Percentiles rank a stretch among this genome's conserved stretches.
These are phyloP conservation scores for Medicago arabica DNA, from an alignment of 306 rosid genomes.

Conservation along the genomic window DNA sequence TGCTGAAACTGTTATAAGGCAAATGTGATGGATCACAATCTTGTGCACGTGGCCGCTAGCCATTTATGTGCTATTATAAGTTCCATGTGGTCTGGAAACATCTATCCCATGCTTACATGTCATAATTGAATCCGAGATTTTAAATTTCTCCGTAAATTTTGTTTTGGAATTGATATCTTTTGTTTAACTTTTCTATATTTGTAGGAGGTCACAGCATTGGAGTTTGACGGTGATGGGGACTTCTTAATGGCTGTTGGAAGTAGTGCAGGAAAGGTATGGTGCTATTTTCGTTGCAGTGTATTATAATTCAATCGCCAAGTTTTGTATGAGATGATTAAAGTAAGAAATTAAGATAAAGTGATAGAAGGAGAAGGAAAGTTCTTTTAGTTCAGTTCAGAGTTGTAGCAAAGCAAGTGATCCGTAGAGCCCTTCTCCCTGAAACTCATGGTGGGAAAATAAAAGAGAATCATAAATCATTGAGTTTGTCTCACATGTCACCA, in stretches of 20 bases:
- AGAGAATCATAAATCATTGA: neutral
- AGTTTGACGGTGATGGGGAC: constrained; percentile 79
- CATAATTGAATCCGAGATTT: constrained; percentile 5
- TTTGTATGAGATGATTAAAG: constrained; percentile 7
- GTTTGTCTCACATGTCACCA: constrained; percentile 1
- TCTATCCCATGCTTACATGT: constrained; percentile 18
- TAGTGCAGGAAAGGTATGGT: constrained; percentile 87
- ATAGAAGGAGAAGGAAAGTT: constrained; percentile 2
- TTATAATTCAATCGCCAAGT: constrained; percentile 29
- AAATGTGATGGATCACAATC: constrained; percentile 9
- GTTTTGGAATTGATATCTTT: constrained; percentile 11
- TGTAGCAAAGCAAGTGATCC: neutral
- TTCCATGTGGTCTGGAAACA: constrained; percentile 34
- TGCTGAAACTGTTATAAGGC: constrained; percentile 20
- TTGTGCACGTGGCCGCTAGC: neutral
- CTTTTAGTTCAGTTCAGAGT: neutral
- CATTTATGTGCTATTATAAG: constrained; percentile 14
- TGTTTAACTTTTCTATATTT: constrained; percentile 39
- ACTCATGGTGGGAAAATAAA: neutral
- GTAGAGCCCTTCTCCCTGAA: neutral
- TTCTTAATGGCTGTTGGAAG: constrained; percentile 93
- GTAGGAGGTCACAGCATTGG: constrained; percentile 93
- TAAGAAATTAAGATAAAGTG: neutral
- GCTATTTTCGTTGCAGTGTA: constrained; percentile 3
- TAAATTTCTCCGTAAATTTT: constrained; percentile 19